Percentiles rank a stretch among this genome's conserved stretches.
phyloP scores from a whole-genome alignment of 2,329 filamentous ascomycete genomes.

The Stenocarpella maydis region DNA sequence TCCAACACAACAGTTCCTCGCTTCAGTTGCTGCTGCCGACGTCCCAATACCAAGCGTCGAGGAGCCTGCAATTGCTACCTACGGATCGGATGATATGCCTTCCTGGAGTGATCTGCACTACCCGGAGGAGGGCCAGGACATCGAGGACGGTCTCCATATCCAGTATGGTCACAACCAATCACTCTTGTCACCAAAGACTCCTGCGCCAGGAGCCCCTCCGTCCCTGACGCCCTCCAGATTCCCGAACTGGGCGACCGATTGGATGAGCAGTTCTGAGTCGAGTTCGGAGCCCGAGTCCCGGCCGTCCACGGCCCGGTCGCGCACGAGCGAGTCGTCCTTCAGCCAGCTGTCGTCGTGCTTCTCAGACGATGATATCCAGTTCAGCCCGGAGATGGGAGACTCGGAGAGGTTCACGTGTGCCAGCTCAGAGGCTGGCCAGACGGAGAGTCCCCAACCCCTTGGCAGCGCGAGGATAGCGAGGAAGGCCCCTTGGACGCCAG shows the following conservation, averaged over 20 bases:
- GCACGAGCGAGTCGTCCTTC: conserved; percentile 65
- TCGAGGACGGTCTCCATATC: conserved; percentile 38
- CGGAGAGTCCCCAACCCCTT: conserved; percentile 18
- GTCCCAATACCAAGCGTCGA: conserved; percentile 72
- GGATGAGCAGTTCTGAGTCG: conserved; percentile 65
- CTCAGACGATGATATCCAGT: conserved; percentile 64
- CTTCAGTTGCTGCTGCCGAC: conserved; percentile 71
- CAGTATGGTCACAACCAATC: conserved; percentile 48
- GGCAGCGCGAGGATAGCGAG: conserved; percentile 43
- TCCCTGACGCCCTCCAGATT: conserved; percentile 57
- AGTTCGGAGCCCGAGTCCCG: conserved; percentile 66
- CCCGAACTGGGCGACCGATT: conserved; percentile 67
- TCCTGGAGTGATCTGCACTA: conserved; percentile 52
- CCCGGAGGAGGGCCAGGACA: conserved; percentile 39
- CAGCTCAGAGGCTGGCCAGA: conserved; percentile 19
- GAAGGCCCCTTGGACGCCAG: conserved; percentile 69
- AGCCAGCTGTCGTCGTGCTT: conserved; percentile 61
- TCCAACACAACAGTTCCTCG: conserved; percentile 72
- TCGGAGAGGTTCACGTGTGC: conserved; percentile 42
- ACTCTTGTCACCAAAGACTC: conserved; percentile 67
- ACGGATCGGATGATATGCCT: conserved; percentile 36
- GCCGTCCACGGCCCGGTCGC: conserved; percentile 66
- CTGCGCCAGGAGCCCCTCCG: conserved; percentile 56
- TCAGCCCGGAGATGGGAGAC: conserved; percentile 58
- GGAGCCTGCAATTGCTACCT: conserved; percentile 52